These are phyloP conservation scores for Erysiphe neolycopersici DNA, from an alignment of 2,329 filamentous ascomycete genomes.

Conservation along the genomic window DNA sequence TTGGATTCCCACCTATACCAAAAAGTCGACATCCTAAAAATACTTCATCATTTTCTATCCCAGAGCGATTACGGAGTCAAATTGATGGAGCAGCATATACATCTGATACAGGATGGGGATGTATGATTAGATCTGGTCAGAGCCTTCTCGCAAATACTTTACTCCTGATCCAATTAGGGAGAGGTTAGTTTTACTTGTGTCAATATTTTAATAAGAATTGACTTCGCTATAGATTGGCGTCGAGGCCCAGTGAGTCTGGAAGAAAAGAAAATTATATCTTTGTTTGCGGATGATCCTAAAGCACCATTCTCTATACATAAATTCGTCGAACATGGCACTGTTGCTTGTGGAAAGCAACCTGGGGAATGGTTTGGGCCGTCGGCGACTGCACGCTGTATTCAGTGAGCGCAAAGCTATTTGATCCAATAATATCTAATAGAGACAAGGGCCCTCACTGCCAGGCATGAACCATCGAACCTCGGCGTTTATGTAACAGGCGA, in stretches of 20 bases:
- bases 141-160: conserved; percentile 75
- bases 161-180: conserved; percentile 42
- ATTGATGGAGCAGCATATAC: conserved; percentile 61
- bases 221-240: conserved; percentile 39
- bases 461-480: conserved; percentile 32
- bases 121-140: conserved; percentile 94
- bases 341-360: conserved; percentile 74
- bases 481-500: conserved; percentile 77
- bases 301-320: conserved; percentile 88
- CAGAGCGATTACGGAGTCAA: conserved; percentile 60
- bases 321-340: conserved; percentile 71
- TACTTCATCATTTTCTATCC: conserved; percentile 44
- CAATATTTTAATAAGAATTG: background rate
- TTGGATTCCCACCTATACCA: conserved; percentile 58
- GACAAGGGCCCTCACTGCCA: conserved; percentile 44
- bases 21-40: conserved; percentile 53
- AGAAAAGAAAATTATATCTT: conserved; percentile 44
- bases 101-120: conserved; percentile 90
- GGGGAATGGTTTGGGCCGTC: conserved; percentile 99
- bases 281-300: conserved; percentile 67
- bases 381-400: conserved; percentile 77
- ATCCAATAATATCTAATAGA: conserved; percentile 3
- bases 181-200: conserved; percentile 27
- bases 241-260: conserved; percentile 27
- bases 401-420: conserved; percentile 26